Evolutionary conservation across 805 yeast species (phyloP).

Genomic region (Metschnikowia picachoensis): DNA sequence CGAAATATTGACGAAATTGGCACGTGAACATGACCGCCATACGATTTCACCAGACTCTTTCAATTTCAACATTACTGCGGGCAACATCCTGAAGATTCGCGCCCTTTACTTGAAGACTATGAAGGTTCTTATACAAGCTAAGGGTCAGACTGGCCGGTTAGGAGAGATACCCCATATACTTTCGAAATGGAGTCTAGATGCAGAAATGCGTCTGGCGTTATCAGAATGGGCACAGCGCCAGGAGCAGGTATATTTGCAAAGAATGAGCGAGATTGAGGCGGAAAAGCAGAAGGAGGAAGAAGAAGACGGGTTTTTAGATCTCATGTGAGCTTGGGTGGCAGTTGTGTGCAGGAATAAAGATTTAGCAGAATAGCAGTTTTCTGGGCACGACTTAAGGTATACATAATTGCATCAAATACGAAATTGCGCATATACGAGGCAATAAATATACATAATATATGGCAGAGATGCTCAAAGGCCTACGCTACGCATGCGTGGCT

Average conservation of each 20-base stretch:
- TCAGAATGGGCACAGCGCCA: conserved; percentile 20
- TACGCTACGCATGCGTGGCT: too few relatives aligned
- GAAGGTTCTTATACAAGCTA: conserved; percentile 25
- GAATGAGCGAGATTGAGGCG: conserved; percentile 23
- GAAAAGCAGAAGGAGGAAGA: conserved; percentile 24
- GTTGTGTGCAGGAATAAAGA: too few relatives aligned
- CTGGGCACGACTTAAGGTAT: too few relatives aligned
- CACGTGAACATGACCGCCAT: conserved; percentile 12
- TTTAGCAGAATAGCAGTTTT: too few relatives aligned
- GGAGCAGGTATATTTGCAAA: conserved; percentile 21
- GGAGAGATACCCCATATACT: conserved; percentile 31
- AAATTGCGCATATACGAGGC: too few relatives aligned
- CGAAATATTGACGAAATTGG: conserved; percentile 20
- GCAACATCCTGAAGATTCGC: conserved; percentile 3
- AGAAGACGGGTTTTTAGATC: conserved; percentile 30
- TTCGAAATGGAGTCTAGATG: conserved; percentile 35
- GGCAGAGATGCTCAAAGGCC: too few relatives aligned
- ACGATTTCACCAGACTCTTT: conserved; percentile 18
- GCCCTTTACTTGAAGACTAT: conserved; percentile 21
- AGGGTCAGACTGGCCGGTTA: conserved; percentile 25
- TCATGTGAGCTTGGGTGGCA: conserved; percentile 16
- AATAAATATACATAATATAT: too few relatives aligned
- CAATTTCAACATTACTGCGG: conserved; percentile 11
- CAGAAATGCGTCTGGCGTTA: conserved; percentile 24
- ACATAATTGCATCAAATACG: too few relatives aligned